Conservation (phyloP, 2,329 filamentous ascomycete species). For the Berkeleyomyces basicola region DNA sequence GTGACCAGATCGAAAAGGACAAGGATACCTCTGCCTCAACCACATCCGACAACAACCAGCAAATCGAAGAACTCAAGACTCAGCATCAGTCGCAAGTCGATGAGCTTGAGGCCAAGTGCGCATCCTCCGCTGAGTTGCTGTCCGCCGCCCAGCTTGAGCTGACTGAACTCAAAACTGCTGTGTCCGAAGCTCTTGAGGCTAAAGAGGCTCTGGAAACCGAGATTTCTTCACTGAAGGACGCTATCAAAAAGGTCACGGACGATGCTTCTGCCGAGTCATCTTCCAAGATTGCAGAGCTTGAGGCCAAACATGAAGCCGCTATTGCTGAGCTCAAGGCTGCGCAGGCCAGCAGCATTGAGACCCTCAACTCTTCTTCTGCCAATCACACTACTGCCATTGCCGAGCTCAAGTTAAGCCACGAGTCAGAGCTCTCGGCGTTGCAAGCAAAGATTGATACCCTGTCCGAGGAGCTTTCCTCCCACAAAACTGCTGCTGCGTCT, state of each 20-base stretch:
- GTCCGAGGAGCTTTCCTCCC: slow-evolving; percentile 33
- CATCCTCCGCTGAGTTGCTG: slow-evolving; percentile 34
- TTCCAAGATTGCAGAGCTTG: slow-evolving; percentile 26
- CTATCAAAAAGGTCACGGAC: slow-evolving; percentile 36
- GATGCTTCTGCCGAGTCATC: slow-evolving; percentile 29
- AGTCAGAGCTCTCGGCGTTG: slow-evolving; percentile 30
- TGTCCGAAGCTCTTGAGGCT: slow-evolving; percentile 30
- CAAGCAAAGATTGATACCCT: slow-evolving; percentile 32
- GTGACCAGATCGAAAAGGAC: slow-evolving; percentile 32
- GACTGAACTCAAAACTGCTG: slow-evolving; percentile 31
- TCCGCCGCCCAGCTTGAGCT: slow-evolving; percentile 34
- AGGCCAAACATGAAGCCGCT: slow-evolving; percentile 30
- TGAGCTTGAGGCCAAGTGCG: slow-evolving; percentile 29
- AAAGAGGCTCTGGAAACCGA: slow-evolving; percentile 34
- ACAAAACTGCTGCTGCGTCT: slow-evolving; percentile 32
- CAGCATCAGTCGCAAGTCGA: slow-evolving; percentile 34
- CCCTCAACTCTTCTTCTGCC: slow-evolving; percentile 17
- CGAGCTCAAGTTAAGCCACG: slow-evolving; percentile 32
- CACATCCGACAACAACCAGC: slow-evolving; percentile 25
- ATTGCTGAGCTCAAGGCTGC: slow-evolving; percentile 22
- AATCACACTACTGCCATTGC: slow-evolving; percentile 28
- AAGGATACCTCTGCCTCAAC: slow-evolving; percentile 25
- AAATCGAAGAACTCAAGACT: slow-evolving; percentile 31
- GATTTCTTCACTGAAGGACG: slow-evolving; percentile 31
- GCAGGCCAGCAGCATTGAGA: slow-evolving; percentile 27